These are phyloP conservation scores for Botrytis tulipae DNA, from an alignment of 2,329 filamentous ascomycete genomes.

Conservation along the genomic window DNA sequence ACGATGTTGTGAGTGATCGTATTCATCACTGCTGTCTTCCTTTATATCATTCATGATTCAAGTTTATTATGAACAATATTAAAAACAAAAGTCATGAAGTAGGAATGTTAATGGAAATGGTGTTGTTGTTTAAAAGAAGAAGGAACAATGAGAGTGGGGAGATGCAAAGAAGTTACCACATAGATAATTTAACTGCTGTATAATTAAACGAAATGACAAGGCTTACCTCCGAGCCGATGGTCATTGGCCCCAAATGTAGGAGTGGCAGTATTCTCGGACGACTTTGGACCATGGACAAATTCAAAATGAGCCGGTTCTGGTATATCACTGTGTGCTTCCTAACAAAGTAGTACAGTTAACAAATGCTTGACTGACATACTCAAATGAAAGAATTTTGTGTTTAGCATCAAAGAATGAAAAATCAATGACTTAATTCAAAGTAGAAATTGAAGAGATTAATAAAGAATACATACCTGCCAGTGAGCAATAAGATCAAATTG, in stretches of 20 bases:
- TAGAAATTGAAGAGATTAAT: not conserved
- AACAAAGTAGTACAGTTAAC: not conserved
- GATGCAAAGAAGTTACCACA: not conserved
- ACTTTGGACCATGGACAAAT: not conserved
- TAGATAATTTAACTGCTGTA: not conserved
- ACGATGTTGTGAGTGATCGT: not conserved
- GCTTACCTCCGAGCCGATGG: not conserved
- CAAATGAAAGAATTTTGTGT: not conserved
- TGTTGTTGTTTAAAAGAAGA: not conserved
- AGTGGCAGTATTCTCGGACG: not conserved
- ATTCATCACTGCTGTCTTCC: not conserved
- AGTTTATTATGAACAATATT: not conserved
- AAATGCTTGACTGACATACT: not conserved
- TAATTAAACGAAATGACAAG: not conserved
- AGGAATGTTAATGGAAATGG: too few relatives aligned
- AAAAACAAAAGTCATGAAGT: not conserved
- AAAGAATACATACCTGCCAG: not conserved
- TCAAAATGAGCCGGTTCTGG: not conserved
- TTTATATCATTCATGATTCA: not conserved
- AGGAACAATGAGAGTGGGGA: not conserved
- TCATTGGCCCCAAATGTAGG: not conserved
- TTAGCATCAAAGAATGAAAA: not conserved
- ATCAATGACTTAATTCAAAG: not conserved
- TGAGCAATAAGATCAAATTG: not conserved
- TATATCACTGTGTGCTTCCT: not conserved